Percentiles rank a stretch among this genome's conserved stretches.
These are phyloP conservation scores for Cladophialophora bantiana DNA, from an alignment of 2,329 filamentous ascomycete genomes.

Conservation along the genomic window DNA sequence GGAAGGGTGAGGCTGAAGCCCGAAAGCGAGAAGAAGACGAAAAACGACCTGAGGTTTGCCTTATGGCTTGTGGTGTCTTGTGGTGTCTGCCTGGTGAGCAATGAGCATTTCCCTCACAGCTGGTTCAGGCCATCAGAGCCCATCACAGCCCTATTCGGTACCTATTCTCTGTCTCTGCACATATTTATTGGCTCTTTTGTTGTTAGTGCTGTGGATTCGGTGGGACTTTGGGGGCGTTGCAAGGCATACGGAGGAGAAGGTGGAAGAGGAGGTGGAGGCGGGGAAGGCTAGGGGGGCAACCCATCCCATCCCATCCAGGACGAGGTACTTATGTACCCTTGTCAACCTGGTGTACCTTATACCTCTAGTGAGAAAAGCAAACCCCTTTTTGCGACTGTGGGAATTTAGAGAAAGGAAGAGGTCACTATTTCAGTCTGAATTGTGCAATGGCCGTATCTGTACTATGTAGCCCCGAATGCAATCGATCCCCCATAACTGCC, in stretches of 20 bases:
- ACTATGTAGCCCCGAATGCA: not conserved
- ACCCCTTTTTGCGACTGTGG: too few species aligned
- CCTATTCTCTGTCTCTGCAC: not conserved
- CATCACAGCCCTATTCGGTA: not conserved
- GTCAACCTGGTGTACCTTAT: too few species aligned
- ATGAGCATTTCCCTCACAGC: not conserved
- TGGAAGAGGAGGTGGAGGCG: not conserved
- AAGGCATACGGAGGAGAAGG: not conserved
- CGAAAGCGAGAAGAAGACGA: constrained; percentile 7
- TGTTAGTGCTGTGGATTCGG: not conserved
- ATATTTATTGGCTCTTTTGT: not conserved
- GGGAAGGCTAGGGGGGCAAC: not conserved
- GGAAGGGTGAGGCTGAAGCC: constrained; percentile 9
- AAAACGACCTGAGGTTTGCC: too few species aligned
- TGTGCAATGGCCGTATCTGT: not conserved
- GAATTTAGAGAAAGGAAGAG: too few species aligned
- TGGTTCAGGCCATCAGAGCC: not conserved
- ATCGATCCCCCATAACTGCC: not conserved
- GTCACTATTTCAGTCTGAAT: not conserved
- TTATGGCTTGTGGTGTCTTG: too few species aligned
- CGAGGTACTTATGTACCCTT: too few species aligned
- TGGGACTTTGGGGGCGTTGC: not conserved
- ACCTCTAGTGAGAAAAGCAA: too few species aligned
- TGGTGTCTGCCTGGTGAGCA: constrained; percentile 5
- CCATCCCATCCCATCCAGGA: too few species aligned